phyloP scores from a whole-genome alignment of 768 basidiomycete genomes.

The Boletales sp. region DNA sequence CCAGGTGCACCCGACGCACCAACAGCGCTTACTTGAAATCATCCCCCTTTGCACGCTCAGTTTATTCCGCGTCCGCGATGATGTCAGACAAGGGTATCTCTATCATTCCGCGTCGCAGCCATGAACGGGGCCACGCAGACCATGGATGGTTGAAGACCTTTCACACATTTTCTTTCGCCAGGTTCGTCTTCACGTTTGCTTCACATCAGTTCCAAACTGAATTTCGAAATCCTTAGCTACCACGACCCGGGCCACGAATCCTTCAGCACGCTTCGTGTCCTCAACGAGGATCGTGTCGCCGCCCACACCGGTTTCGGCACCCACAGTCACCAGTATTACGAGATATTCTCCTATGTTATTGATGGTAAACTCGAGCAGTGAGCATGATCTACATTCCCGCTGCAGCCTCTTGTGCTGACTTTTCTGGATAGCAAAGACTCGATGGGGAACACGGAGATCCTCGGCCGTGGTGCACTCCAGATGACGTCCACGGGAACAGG shows the following conservation, averaged over 20 bases:
- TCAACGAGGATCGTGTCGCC: constrained; percentile 90
- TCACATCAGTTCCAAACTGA: constrained; percentile 9
- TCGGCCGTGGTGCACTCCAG: constrained; percentile 87
- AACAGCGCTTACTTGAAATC: not conserved
- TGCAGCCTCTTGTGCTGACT: not conserved
- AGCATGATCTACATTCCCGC: constrained; percentile 19
- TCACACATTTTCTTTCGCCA: constrained; percentile 78
- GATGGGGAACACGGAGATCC: constrained; percentile 86
- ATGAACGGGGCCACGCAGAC: constrained; percentile 69
- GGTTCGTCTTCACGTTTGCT: constrained; percentile 36
- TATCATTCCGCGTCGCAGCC: constrained; percentile 52
- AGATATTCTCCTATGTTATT: constrained; percentile 90
- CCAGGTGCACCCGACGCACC: not conserved
- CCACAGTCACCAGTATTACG: constrained; percentile 80
- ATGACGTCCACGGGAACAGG: constrained; percentile 92
- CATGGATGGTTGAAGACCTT: constrained; percentile 88
- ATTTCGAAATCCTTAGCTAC: constrained; percentile 41
- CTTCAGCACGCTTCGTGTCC: constrained; percentile 78
- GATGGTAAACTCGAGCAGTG: constrained; percentile 79
- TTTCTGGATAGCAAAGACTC: constrained; percentile 66
- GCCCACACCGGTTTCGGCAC: constrained; percentile 79
- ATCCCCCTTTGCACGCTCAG: not conserved
- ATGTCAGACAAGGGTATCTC: constrained; percentile 26
- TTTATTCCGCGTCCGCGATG: not conserved
- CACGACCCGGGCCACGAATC: constrained; percentile 51